phyloP scores from a whole-genome alignment of 2,329 filamentous ascomycete genomes.

The Exserohilum rostratum region DNA sequence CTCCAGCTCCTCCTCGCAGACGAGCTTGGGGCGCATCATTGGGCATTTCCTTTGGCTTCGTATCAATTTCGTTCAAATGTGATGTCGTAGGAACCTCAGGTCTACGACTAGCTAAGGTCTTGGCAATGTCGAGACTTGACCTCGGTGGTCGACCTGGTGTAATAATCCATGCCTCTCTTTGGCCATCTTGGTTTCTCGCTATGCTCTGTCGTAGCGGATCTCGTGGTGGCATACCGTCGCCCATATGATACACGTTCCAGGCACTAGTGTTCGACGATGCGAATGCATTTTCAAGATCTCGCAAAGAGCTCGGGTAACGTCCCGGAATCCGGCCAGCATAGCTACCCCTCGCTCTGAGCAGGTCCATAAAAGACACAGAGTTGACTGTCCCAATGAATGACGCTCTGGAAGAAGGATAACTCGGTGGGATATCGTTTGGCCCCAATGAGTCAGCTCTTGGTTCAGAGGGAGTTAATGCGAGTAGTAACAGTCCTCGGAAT shows the following conservation, averaged over 20 bases:
- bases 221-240: conserved; percentile 1
- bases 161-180: conserved; percentile 3
- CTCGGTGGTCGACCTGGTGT: conserved; percentile 1
- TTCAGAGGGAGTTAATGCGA: not conserved
- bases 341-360: not conserved
- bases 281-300: not conserved
- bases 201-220: not conserved
- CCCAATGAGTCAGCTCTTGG: not conserved
- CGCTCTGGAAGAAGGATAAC: not conserved
- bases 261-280: not conserved
- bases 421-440: not conserved
- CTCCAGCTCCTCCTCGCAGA: conserved; percentile 4
- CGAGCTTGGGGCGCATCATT: not conserved
- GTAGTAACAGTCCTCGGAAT: not conserved
- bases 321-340: too few species aligned
- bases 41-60: not conserved
- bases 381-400: not conserved
- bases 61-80: not conserved
- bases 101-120: not conserved
- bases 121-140: not conserved
- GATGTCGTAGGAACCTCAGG: not conserved
- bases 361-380: not conserved
- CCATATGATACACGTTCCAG: conserved; percentile 3
- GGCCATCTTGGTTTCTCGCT: not conserved
- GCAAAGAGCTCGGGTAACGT: too few species aligned